These are phyloP conservation scores for Pyronema domesticum DNA, from an alignment of 495 filamentous ascomycete species.

Conservation along the genomic window DNA sequence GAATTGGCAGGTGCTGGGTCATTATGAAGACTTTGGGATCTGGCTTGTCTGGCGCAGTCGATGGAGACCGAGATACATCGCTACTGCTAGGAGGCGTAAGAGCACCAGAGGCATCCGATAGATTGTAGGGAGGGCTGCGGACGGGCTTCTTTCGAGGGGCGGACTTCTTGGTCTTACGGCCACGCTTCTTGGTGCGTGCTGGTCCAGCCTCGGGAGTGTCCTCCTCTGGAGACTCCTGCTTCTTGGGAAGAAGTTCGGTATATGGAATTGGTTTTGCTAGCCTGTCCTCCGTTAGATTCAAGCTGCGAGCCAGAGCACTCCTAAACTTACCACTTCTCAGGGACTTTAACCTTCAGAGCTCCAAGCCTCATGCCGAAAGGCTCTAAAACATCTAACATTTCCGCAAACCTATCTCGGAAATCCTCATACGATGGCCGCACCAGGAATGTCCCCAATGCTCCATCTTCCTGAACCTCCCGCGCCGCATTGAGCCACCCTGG, in stretches of 20 bases:
- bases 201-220: too few species aligned
- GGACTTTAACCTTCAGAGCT: slow-evolving; percentile 12
- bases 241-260: neutral
- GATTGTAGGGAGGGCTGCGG: too few species aligned
- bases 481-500: slow-evolving; percentile 17
- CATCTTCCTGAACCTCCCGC: slow-evolving; percentile 16
- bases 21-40: slow-evolving; percentile 12
- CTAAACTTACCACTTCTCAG: slow-evolving; percentile 12
- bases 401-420: slow-evolving; percentile 12
- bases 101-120: too few species aligned
- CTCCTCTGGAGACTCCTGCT: too few species aligned
- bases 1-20: slow-evolving; percentile 16
- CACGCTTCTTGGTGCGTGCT: too few species aligned
- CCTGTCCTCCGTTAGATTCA: neutral
- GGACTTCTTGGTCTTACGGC: too few species aligned
- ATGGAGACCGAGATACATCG: too few species aligned
- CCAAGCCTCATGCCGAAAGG: slow-evolving; percentile 18
- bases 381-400: slow-evolving; percentile 14
- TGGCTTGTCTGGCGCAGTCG: neutral
- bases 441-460: slow-evolving; percentile 10
- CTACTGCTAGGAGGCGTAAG: too few species aligned
- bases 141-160: too few species aligned
- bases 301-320: too few species aligned
- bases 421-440: slow-evolving; percentile 14
- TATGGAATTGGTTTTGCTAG: neutral